Evolutionary conservation across 805 yeast species (phyloP).

Genomic region (Zygoascus tannicola): DNA sequence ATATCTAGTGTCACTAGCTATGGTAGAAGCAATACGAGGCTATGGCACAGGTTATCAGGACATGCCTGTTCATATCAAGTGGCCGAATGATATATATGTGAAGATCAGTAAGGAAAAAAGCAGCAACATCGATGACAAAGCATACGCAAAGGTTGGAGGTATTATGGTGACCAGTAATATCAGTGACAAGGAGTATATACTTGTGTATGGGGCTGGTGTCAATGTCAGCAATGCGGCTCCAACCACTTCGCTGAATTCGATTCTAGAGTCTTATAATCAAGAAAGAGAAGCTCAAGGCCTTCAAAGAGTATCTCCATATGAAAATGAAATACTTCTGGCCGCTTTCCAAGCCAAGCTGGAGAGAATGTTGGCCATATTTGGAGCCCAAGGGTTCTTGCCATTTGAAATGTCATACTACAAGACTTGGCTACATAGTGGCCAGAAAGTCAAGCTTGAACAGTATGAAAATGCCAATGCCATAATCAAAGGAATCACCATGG

Average conservation of each 20-base stretch:
- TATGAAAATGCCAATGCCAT: conserved; percentile 45
- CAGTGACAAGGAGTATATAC: conserved; percentile 46
- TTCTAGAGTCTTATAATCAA: conserved; percentile 53
- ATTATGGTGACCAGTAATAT: conserved; percentile 72
- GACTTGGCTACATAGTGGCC: conserved; percentile 78
- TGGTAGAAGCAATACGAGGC: conserved; percentile 62
- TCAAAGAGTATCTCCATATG: conserved; percentile 37
- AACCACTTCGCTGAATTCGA: conserved; percentile 74
- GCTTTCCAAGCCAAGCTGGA: conserved; percentile 58
- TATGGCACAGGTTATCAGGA: conserved; percentile 61
- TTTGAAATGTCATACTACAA: conserved; percentile 65
- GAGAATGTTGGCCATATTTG: conserved; percentile 43
- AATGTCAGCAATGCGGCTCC: conserved; percentile 83
- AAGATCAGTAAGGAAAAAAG: conserved; percentile 25
- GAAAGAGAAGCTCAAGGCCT: conserved; percentile 37
- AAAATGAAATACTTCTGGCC: conserved; percentile 50
- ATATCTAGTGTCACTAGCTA: conserved; percentile 74
- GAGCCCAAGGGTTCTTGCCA: conserved; percentile 54
- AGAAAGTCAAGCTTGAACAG: conserved; percentile 59
- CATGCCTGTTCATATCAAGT: conserved; percentile 73
- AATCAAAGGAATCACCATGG: conserved; percentile 72
- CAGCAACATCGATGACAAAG: conserved; percentile 5
- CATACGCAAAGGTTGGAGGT: conserved; percentile 71
- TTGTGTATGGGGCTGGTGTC: conserved; percentile 81
- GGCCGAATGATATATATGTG: conserved; percentile 94